A percentile compares a stretch with the other conserved stretches of the same genome.
phyloP scores from a whole-genome alignment of 2,329 filamentous ascomycete genomes.

The Colletotrichum chrysophilum region DNA sequence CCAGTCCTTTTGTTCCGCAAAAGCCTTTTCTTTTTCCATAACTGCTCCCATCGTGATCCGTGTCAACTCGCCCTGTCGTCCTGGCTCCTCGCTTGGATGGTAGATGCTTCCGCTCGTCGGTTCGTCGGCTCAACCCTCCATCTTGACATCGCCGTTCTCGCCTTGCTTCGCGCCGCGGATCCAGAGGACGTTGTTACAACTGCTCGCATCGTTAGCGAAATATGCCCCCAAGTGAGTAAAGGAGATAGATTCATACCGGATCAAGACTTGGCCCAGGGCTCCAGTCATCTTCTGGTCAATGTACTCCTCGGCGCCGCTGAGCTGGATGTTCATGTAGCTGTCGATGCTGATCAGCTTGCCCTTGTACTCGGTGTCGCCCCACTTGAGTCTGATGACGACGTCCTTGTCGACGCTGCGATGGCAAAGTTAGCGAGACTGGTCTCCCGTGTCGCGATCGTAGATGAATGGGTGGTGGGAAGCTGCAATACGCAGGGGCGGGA shows the following conservation, averaged over 20 bases:
- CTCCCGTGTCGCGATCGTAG: not conserved
- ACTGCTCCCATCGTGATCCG: slow-evolving; percentile 6
- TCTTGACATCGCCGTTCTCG: slow-evolving; percentile 59
- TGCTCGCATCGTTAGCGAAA: slow-evolving; percentile 33
- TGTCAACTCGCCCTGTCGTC: not conserved
- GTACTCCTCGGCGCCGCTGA: slow-evolving; percentile 89
- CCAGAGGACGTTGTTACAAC: slow-evolving; percentile 98
- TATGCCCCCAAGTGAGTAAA: not conserved
- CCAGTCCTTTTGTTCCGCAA: not conserved
- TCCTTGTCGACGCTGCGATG: slow-evolving; percentile 79
- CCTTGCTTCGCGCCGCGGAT: slow-evolving; percentile 67
- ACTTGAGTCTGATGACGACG: slow-evolving; percentile 92
- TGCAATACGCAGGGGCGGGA: slow-evolving; percentile 27
- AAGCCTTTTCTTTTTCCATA: not conserved
- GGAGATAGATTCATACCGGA: slow-evolving; percentile 63
- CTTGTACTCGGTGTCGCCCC: slow-evolving; percentile 98
- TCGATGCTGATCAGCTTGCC: slow-evolving; percentile 91
- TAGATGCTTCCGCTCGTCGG: slow-evolving; percentile 3
- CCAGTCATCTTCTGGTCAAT: slow-evolving; percentile 87
- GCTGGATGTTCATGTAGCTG: slow-evolving; percentile 98
- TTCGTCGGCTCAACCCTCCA: slow-evolving; percentile 51
- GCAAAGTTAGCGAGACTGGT: not conserved
- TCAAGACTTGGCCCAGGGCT: slow-evolving; percentile 87
- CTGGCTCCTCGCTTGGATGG: not conserved
- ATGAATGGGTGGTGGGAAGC: not conserved